Evolutionary conservation across 495 filamentous ascomycete genomes (phyloP).

Genomic region (Podospora comata): DNA sequence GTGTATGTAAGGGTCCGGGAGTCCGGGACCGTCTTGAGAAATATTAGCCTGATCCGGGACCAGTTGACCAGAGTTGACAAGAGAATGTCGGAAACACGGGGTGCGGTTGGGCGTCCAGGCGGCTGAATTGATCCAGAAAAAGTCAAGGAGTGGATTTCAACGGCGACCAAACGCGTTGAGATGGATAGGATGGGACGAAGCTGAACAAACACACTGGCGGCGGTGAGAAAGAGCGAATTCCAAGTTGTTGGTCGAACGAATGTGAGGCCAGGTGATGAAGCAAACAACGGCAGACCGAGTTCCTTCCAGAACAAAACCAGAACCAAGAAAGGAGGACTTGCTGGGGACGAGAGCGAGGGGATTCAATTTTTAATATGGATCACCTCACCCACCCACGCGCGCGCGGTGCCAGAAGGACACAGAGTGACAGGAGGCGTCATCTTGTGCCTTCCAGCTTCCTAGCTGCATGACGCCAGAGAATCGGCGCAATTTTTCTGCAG

Average conservation of each 20-base stretch:
- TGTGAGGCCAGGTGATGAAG: not conserved
- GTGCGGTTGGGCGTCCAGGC: not conserved
- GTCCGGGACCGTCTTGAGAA: constrained; percentile 13
- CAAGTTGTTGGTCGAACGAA: not conserved
- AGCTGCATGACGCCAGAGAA: constrained; percentile 30
- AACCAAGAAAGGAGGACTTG: not conserved
- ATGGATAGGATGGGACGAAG: not conserved
- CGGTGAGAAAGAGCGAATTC: not conserved
- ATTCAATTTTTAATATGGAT: not conserved
- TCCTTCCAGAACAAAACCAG: constrained; percentile 3
- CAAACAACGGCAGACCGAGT: constrained; percentile 1
- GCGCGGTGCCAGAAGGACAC: not conserved
- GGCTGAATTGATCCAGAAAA: constrained; percentile 6
- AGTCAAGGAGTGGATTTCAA: constrained; percentile 15
- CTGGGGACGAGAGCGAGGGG: not conserved
- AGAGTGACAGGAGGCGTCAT: constrained; percentile 15
- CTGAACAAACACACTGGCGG: constrained; percentile 2
- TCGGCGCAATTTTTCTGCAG: constrained; percentile 20
- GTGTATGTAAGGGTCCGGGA: not conserved
- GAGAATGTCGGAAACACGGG: constrained; percentile 10
- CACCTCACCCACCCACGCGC: not conserved
- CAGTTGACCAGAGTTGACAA: constrained; percentile 2
- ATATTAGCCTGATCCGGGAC: constrained; percentile 28
- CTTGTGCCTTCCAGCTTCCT: constrained; percentile 16
- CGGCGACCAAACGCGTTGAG: constrained; percentile 12